Evolutionary conservation across 805 yeast species (phyloP).

Genomic region (Candida succiphila): DNA sequence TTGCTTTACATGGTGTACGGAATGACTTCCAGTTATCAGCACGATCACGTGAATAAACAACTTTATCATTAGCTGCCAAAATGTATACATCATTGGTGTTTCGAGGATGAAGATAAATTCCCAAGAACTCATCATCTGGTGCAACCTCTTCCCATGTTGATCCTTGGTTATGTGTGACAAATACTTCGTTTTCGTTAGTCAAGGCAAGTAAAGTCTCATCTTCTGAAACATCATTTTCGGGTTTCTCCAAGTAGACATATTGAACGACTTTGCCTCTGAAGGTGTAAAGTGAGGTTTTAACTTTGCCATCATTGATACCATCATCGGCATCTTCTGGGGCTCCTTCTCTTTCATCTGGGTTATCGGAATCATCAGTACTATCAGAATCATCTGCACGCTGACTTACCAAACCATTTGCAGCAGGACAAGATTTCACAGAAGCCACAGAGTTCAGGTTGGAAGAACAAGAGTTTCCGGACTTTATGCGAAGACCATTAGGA

Average conservation of each 20-base stretch:
- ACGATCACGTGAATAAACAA: conserved; percentile 58
- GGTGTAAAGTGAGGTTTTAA: conserved; percentile 31
- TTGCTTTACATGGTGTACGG: conserved; percentile 43
- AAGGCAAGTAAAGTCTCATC: conserved; percentile 59
- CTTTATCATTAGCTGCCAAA: conserved; percentile 34
- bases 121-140: conserved; percentile 34
- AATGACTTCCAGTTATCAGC: conserved; percentile 48
- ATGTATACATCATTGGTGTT: conserved; percentile 44
- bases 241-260: conserved; percentile 52
- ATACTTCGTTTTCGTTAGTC: conserved; percentile 45
- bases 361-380: conserved; percentile 15
- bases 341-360: conserved; percentile 24
- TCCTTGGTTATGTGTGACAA: conserved; percentile 67
- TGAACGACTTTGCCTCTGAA: conserved; percentile 47
- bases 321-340: conserved; percentile 23
- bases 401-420: conserved; percentile 1
- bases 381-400: conserved; percentile 7
- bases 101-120: conserved; percentile 46
- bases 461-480: conserved; percentile 3
- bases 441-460: not conserved
- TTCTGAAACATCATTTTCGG: conserved; percentile 25
- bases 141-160: conserved; percentile 37
- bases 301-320: conserved; percentile 27
- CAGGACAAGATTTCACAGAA: conserved; percentile 4
- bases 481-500: conserved; percentile 7